A percentile compares a stretch with the other conserved stretches of the same genome.
Conservation (phyloP, 306 rosid genomes). For the Dicorynia guianensis region DNA sequence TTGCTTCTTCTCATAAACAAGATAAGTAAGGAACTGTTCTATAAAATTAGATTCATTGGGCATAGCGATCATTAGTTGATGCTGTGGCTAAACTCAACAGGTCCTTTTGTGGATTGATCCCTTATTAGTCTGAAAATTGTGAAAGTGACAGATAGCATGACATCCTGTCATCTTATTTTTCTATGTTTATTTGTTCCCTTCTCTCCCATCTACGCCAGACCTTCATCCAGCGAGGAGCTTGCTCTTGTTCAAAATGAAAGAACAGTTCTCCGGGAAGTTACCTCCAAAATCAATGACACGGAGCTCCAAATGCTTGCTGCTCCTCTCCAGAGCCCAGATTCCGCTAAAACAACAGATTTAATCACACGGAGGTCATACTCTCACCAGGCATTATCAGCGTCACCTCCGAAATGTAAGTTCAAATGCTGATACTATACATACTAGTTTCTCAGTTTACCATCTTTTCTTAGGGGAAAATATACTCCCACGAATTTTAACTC, state of each 20-base stretch:
- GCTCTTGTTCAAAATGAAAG: not conserved
- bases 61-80: not conserved
- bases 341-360: slow-evolving; percentile 19
- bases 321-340: slow-evolving; percentile 22
- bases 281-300: not conserved
- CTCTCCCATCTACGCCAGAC: slow-evolving; percentile 15
- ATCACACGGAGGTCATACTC: slow-evolving; percentile 17
- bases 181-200: slow-evolving; percentile 14
- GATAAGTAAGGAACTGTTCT: slow-evolving; percentile 2
- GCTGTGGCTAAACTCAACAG: not conserved
- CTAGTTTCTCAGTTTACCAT: no score
- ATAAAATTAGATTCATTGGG: not conserved
- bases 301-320: not conserved
- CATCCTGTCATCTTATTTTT: slow-evolving; percentile 12
- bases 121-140: not conserved
- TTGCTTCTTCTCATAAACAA: not conserved
- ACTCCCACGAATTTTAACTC: no score
- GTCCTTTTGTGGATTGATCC: not conserved
- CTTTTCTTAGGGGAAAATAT: no score
- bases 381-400: slow-evolving; percentile 18
- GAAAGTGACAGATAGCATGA: slow-evolving; percentile 6
- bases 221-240: slow-evolving; percentile 1
- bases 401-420: slow-evolving; percentile 46
- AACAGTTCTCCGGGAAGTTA: slow-evolving; percentile 6
- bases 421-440: not conserved